Conservation (phyloP, 2,329 filamentous ascomycete species). For the Thielaviopsis musarum region DNA sequence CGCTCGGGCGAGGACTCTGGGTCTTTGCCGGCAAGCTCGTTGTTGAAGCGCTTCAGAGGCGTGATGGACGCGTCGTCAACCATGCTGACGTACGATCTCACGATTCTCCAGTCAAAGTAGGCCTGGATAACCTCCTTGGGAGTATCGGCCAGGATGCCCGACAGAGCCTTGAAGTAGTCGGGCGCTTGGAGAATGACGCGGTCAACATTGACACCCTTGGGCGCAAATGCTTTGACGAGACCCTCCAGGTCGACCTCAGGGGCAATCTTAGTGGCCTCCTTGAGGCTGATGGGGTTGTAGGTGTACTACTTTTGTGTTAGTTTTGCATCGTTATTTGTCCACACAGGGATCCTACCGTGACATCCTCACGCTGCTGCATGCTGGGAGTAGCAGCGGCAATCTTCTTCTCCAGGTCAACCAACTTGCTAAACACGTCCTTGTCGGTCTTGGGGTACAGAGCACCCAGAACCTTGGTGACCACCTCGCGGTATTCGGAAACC, state of each 20-base stretch:
- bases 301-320: conserved; percentile 27
- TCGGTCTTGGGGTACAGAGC: conserved; percentile 21
- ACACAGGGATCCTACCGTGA: conserved; percentile 26
- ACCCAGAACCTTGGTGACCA: conserved; percentile 15
- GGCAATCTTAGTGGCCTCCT: conserved; percentile 35
- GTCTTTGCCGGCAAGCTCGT: conserved; percentile 43
- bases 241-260: conserved; percentile 38
- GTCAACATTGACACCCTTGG: conserved; percentile 19
- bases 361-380: conserved; percentile 40
- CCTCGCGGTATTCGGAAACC: conserved; percentile 30
- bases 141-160: conserved; percentile 35
- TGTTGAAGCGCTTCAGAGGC: conserved; percentile 42
- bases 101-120: conserved; percentile 49
- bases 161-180: conserved; percentile 40
- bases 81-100: conserved; percentile 32
- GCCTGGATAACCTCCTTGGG: conserved; percentile 37
- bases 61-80: conserved; percentile 43
- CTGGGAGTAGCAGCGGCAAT: conserved; percentile 42
- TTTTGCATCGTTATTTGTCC: neutral
- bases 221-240: conserved; percentile 32
- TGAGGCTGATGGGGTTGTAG: conserved; percentile 45
- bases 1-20: conserved; percentile 44
- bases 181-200: conserved; percentile 43
- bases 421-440: conserved; percentile 24
- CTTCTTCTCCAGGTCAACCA: conserved; percentile 42